A percentile compares a stretch with the other conserved stretches of the same genome.
Conservation (phyloP, 805 yeast genomes). For the Lipomyces chichibuensis region DNA sequence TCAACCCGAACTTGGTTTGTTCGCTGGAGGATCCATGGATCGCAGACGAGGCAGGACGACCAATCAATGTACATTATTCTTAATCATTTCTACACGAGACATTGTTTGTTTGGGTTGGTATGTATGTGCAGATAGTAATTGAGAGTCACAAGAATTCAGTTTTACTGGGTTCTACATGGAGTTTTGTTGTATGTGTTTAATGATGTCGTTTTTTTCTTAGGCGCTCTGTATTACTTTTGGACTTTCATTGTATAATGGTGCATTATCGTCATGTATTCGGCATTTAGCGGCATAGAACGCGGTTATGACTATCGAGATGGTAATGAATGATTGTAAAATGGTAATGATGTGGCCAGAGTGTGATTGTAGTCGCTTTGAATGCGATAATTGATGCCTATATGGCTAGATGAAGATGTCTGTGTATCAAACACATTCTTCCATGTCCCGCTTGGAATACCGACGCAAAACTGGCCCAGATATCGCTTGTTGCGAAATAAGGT, state of each 20-base stretch:
- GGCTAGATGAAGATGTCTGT: too few species aligned
- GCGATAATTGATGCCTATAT: too few species aligned
- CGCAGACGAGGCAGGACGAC: constrained; percentile 44
- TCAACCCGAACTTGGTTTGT: constrained; percentile 71
- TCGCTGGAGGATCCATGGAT: constrained; percentile 86
- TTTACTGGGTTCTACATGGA: neutral
- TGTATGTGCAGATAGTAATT: neutral
- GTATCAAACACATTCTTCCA: too few species aligned
- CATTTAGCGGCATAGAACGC: neutral
- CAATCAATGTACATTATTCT: constrained; percentile 26
- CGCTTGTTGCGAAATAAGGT: too few species aligned
- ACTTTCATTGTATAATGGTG: too few species aligned
- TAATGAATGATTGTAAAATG: too few species aligned
- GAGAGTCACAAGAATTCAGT: neutral
- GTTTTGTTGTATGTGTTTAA: neutral
- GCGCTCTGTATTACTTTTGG: neutral
- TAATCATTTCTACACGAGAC: neutral
- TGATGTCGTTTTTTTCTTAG: neutral
- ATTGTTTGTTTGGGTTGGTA: neutral
- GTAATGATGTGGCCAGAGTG: too few species aligned
- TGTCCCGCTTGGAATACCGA: too few species aligned
- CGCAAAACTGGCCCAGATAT: too few species aligned
- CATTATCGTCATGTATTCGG: neutral
- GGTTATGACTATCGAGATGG: too few species aligned
- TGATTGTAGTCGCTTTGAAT: too few species aligned